Base-by-base conservation (phyloP, 2,329 filamentous ascomycete genomes). In the Calonectria pteridis region DNA sequence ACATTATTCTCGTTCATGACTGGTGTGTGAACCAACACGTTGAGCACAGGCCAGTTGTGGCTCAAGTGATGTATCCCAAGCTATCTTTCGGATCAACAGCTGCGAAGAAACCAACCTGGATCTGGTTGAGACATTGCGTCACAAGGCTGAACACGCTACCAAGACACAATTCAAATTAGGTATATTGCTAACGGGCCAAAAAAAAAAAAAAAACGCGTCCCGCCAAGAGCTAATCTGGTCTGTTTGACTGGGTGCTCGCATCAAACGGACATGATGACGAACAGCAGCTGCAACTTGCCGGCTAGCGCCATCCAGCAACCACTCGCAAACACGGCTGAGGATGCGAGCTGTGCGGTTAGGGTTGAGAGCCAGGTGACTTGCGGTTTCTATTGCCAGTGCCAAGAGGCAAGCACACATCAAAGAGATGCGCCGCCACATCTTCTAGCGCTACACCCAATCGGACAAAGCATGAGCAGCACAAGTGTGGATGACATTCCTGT, bases 361-460 rank as follows among this genome's bases (percentile, higher is more conserved):
- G 65, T 31, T 33, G 26, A 53, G 59, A 40, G 29, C 71, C 59
- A 73, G 71, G 40, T 65, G 64, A 51, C 63, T 40, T 50, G 53
- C n/a, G 37, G 26, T 33, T 49, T 65, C 63, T 59, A 40, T 64
- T 40, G 33, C 62, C 59, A 66, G 31, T 31, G 28, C 40, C 55
- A 69, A 73, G 59, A 62, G 64, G 43, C 28, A 51, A 63, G 67
- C 59, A 62, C 58, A 79, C 62, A 63, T 76, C 75, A 80, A 80
- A 80, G 78, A 73, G 78, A 77, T 80, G 72, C 78, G 78, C 79
- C 79, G 73, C 74, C 76, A 73, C 78, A 77, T 66, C 69, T 68
- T 73, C 73, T 74, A 80, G 75, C 70, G 73, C 71, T 72, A 71
- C 72, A 69, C 69, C 69, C 69, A 79, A 81, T 81, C 77, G 69